Evolutionary conservation across 148 eudicot genomes (phyloP), one percentile per base, ranked within the genome.

Genomic region (Persicaria tinctoria): DNA sequence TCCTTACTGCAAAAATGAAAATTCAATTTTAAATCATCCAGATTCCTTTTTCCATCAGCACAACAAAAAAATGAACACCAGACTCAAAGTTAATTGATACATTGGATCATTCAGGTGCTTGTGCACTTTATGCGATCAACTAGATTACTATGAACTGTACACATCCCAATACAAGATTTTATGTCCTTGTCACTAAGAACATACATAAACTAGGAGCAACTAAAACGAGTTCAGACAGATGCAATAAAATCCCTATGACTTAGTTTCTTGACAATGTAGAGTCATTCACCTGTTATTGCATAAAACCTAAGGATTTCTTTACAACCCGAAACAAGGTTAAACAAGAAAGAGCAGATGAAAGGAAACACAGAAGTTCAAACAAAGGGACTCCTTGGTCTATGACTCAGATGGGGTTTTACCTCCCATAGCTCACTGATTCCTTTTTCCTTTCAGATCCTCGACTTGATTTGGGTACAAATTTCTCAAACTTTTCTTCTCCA

Each of bases 401-500:
- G 41, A 32, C 41, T 32, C 41, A 32, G 41, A 32, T 51, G 32
- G 27, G 64, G 23, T 57, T 57, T 57, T 57, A 57, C 64, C 38
- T 57, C 11, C 9, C 64, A 57, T 57, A 20, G 0, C 64, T 57
- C 32, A 57, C 32, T 18, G 64, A 57, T 6, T 57, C 64, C 64
- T 57, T 32, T 32, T 1, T 57, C 64, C 10, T 57, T 20, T 57
- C 32, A 53, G 23, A 16, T 74, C 82, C 86, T 77, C 74, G 80
- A 18, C 80, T 81, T 74, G 89, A 85, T 84, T 87, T 90, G 47
- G 83, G 84, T 81, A 83, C 84, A 79, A 74, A 79, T 78, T 84
- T 80, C 23, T 82, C 92, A 86, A 85, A 83, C 75, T 79, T 87
- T 45, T 85, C 96, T 78, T 85, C 92, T 75, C 87, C 89, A 81